Conservation (phyloP, 345 rosid species). For the Syzygium oleosum region DNA sequence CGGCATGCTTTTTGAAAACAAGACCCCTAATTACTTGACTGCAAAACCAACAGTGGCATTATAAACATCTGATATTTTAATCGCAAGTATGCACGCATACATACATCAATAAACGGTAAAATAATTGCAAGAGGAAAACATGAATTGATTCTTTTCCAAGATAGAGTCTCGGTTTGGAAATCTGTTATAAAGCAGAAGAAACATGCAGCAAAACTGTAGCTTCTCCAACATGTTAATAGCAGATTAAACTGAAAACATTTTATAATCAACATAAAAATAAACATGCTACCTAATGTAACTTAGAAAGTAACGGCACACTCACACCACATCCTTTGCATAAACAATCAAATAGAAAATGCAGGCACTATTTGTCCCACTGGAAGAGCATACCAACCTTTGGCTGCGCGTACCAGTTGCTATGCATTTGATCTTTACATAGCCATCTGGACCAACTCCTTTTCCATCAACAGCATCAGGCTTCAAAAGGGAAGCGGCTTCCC, state of each 20-base stretch:
- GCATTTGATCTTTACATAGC: slow-evolving; percentile 85
- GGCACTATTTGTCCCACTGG: neutral
- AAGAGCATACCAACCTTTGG: slow-evolving; percentile 48
- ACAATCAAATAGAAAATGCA: neutral
- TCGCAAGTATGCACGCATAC: neutral
- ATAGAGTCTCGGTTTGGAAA: neutral
- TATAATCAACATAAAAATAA: neutral
- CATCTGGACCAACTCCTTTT: slow-evolving; percentile 46
- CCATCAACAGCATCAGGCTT: slow-evolving; percentile 57
- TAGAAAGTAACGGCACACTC: neutral
- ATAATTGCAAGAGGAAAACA: neutral
- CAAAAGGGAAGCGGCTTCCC: slow-evolving; percentile 84
- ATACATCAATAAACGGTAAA: neutral
- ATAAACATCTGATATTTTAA: neutral
- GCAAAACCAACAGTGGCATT: slow-evolving; percentile 15
- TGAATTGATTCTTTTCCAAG: neutral
- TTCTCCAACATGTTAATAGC: neutral
- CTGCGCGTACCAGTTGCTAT: slow-evolving; percentile 67
- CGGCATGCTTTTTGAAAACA: slow-evolving; percentile 92
- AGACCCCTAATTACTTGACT: slow-evolving; percentile 79
- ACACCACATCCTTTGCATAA: neutral
- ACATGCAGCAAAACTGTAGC: neutral
- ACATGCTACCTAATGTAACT: neutral
- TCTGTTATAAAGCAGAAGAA: neutral
- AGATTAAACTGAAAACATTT: neutral